These are phyloP conservation scores for Sugiyamaella mastotermitis DNA, from an alignment of 805 yeast genomes.

Conservation along the genomic window DNA sequence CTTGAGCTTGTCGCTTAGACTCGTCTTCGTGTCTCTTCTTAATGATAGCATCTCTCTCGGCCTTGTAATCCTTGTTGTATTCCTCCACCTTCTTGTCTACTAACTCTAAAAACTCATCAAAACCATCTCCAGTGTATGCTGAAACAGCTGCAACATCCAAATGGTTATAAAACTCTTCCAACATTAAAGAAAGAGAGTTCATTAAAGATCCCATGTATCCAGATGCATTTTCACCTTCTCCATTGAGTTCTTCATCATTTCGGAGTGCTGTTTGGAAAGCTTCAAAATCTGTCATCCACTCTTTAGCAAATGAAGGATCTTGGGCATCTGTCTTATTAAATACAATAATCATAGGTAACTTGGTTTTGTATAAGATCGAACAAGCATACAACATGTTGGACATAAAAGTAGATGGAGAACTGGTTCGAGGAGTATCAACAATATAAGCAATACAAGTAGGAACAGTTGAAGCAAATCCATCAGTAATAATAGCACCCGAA, in stretches of 20 bases:
- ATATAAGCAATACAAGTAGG: constrained; percentile 96
- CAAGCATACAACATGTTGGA: constrained; percentile 98
- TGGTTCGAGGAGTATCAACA: constrained; percentile 91
- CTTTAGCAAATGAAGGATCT: constrained; percentile 80
- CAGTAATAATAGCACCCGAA: constrained; percentile 92
- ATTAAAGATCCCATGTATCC: constrained; percentile 94
- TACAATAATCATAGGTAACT: constrained; percentile 92
- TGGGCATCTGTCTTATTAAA: constrained; percentile 91
- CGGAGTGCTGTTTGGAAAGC: constrained; percentile 75
- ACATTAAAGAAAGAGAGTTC: constrained; percentile 91
- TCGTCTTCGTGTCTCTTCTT: constrained; percentile 74
- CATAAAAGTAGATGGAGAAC: constrained; percentile 94
- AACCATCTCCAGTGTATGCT: constrained; percentile 88
- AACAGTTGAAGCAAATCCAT: constrained; percentile 89
- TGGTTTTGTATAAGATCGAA: constrained; percentile 91
- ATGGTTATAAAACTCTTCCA: constrained; percentile 92
- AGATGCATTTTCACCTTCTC: constrained; percentile 51
- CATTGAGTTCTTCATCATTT: constrained; percentile 60
- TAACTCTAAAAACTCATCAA: constrained; percentile 80
- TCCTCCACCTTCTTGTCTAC: constrained; percentile 86
- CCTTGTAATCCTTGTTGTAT: constrained; percentile 72
- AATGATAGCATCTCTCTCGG: constrained; percentile 77
- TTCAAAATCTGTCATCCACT: constrained; percentile 98
- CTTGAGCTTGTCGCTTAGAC: constrained; percentile 61
- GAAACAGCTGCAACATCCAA: constrained; percentile 91